A percentile compares a stretch with the other conserved stretches of the same genome.
These are phyloP conservation scores for Malbranchea cinnamomea DNA, from an alignment of 2,329 filamentous ascomycete species.

Conservation along the genomic window DNA sequence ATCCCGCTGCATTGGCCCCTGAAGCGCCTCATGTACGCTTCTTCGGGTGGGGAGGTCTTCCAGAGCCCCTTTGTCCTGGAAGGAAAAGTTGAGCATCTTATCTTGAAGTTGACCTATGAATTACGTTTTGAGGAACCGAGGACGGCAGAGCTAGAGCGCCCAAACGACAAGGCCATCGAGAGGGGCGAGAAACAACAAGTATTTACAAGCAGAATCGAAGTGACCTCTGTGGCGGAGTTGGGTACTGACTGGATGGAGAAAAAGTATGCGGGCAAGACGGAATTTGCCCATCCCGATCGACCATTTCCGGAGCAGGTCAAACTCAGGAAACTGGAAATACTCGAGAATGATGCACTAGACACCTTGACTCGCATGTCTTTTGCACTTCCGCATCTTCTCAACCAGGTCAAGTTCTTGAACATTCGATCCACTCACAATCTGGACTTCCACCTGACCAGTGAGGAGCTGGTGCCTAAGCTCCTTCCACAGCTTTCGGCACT, in stretches of 20 bases:
- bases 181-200: slow-evolving; percentile 10
- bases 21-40: slow-evolving; percentile 9
- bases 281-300: too few species aligned
- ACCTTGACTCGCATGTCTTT: slow-evolving; percentile 12
- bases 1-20: slow-evolving; percentile 16
- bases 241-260: slow-evolving; percentile 9
- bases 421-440: slow-evolving; percentile 12
- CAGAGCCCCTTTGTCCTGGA: slow-evolving; percentile 12
- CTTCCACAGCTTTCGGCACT: slow-evolving; percentile 10
- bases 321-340: slow-evolving; percentile 14
- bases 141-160: slow-evolving; percentile 7
- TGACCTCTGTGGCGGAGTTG: slow-evolving; percentile 9
- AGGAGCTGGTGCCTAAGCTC: slow-evolving; percentile 8
- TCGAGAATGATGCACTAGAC: slow-evolving; percentile 16
- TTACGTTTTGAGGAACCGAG: slow-evolving; percentile 15
- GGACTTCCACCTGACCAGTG: slow-evolving; percentile 11
- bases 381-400: slow-evolving; percentile 11
- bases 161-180: slow-evolving; percentile 9
- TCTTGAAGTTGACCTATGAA: slow-evolving; percentile 10
- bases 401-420: slow-evolving; percentile 10
- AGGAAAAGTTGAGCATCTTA: slow-evolving; percentile 12
- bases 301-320: slow-evolving; percentile 3
- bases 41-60: slow-evolving; percentile 10
- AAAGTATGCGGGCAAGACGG: slow-evolving; percentile 4
- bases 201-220: slow-evolving; percentile 9